These are phyloP conservation scores for Leishmania aethiopica DNA, from an alignment of 208 protist genomes.

Conservation along the genomic window DNA sequence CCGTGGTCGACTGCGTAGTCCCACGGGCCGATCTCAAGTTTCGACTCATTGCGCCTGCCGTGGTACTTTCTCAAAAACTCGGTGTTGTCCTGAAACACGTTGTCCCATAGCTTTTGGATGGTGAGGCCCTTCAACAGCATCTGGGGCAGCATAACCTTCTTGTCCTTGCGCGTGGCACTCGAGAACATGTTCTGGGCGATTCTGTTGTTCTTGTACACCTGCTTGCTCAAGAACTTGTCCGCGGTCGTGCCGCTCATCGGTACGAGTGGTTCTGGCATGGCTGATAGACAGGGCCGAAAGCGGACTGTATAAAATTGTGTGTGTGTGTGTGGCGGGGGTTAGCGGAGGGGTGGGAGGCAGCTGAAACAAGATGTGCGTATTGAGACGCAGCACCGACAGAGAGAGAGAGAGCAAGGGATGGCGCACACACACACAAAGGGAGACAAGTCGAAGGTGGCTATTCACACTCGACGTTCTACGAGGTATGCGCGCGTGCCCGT, in stretches of 20 bases:
- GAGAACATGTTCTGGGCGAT: conserved; percentile 82
- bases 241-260: conserved; percentile 49
- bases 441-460: not conserved
- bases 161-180: conserved; percentile 49
- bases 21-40: conserved; percentile 68
- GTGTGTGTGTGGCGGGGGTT: not conserved
- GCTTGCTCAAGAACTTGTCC: conserved; percentile 60
- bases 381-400: not conserved
- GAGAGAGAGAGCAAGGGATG: not conserved
- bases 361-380: not conserved
- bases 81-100: conserved; percentile 65
- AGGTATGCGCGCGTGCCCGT: not conserved
- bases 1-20: conserved; percentile 71
- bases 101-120: conserved; percentile 73
- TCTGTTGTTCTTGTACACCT: conserved; percentile 53
- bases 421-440: not conserved
- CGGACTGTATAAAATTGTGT: not conserved
- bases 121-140: conserved; percentile 71
- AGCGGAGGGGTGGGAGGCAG: not conserved
- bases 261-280: conserved; percentile 46
- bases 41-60: conserved; percentile 62
- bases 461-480: not conserved
- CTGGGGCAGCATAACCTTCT: conserved; percentile 68
- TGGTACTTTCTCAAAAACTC: conserved; percentile 79
- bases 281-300: not conserved